These are phyloP conservation scores for Ramalina intermedia DNA, from an alignment of 495 filamentous ascomycete genomes.

Conservation along the genomic window DNA sequence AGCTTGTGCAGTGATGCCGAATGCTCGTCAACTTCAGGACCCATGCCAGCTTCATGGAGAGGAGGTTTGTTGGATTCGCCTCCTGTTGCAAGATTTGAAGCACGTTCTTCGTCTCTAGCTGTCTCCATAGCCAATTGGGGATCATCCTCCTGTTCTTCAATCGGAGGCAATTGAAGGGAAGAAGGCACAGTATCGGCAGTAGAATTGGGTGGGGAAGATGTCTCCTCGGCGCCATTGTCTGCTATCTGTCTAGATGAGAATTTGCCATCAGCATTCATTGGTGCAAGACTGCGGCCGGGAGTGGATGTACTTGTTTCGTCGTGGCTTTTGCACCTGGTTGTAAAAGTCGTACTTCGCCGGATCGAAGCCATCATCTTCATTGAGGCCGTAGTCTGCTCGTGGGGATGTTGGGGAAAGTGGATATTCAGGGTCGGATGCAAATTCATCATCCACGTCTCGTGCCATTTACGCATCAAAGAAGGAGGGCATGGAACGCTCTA, in stretches of 20 bases:
- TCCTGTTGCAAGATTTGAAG: not conserved
- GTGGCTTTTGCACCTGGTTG: not conserved
- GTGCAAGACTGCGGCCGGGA: not conserved
- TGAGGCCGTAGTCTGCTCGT: constrained; percentile 10
- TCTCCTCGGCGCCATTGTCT: too few species aligned
- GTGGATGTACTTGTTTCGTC: too few species aligned
- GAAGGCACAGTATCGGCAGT: not conserved
- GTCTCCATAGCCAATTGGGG: not conserved
- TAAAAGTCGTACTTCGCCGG: constrained; percentile 12
- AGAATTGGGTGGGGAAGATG: not conserved
- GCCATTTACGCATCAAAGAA: too few species aligned
- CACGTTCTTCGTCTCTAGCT: not conserved
- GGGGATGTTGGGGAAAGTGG: not conserved
- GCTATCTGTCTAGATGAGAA: too few species aligned
- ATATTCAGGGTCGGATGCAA: too few species aligned
- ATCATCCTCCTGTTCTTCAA: constrained; percentile 11
- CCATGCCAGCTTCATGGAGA: not conserved
- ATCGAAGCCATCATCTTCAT: constrained; percentile 11
- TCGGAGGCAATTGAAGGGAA: constrained; percentile 3
- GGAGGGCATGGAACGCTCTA: too few species aligned
- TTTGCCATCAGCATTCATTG: too few species aligned
- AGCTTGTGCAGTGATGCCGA: constrained; percentile 35
- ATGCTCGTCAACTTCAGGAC: not conserved
- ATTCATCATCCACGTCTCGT: too few species aligned
- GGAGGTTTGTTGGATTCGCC: not conserved